Base-by-base conservation (phyloP, 495 filamentous ascomycete genomes). In the Penicillium antarcticum region DNA sequence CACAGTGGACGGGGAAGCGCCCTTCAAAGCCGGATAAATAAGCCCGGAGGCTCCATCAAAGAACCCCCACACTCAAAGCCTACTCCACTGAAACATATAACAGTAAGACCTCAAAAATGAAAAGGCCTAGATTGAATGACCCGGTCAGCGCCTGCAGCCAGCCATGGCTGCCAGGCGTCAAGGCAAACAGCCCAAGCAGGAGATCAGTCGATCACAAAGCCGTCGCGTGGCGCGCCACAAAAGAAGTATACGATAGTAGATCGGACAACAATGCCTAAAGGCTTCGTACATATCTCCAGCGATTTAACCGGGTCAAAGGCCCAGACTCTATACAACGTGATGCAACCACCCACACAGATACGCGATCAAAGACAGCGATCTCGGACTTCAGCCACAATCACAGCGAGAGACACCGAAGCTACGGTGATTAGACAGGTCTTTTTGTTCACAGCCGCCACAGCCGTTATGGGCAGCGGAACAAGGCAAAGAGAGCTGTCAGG, bases 361-460 rank as follows among this genome's bases (percentile, higher is more conserved):
- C 60, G 51, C 58, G 53, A 65, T 53, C 53, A 62, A 55, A 57
- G 47, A 41, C 36, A 34, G 12, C 45, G 16, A 51, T 44, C 33
- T 51, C 29, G 43, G 16, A 42, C 40, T 32, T 36, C 42, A 55
- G 58, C 61, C 61, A 62, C 61, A 56, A 56, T 62, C 61, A 64
- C 61, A 61, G 44, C 55, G 45, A 53, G 47, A 53, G 42, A 43
- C 40, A 47, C 37, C 56, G 17, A 29, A 57, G 53, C 32, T 49
- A 32, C 43, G 49, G 40, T 32, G 49, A 53, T 52, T 48, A 33
- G 39, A 51, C 24, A 37, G 41, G 17, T 48, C 55, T 62, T 51
- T 59, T 51, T 59, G 53, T 48, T 37, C 23, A 29, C 43, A 65
- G 53, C 56, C 56, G 56, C 59, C 49, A 52, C 53, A 58, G 44